Percentiles rank a stretch among this genome's conserved stretches.
Conservation (phyloP, 2,329 filamentous ascomycete species). For the Colletotrichum euphorbiae region DNA sequence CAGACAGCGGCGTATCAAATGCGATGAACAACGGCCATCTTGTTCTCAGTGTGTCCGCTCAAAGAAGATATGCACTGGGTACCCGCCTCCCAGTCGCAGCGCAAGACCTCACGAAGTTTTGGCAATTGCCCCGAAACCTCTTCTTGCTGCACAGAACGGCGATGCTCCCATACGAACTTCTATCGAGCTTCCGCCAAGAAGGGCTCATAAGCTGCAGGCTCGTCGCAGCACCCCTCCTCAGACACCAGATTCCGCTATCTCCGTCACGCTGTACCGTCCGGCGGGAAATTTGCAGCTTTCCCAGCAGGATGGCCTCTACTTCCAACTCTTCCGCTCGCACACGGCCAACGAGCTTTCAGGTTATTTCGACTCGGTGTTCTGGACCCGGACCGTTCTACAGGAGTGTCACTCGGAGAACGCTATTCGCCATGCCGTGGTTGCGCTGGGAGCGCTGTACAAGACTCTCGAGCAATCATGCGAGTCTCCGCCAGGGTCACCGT, state of each 20-base stretch:
- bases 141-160: slow-evolving; percentile 41
- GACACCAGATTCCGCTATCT: slow-evolving; percentile 46
- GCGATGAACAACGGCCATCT: slow-evolving; percentile 71
- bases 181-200: slow-evolving; percentile 38
- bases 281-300: slow-evolving; percentile 59
- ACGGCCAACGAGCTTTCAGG: slow-evolving; percentile 74
- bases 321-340: slow-evolving; percentile 70
- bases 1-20: slow-evolving; percentile 73
- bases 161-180: slow-evolving; percentile 41
- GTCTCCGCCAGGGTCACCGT: slow-evolving; percentile 61
- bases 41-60: slow-evolving; percentile 71
- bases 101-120: slow-evolving; percentile 60
- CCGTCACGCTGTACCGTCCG: slow-evolving; percentile 56
- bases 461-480: slow-evolving; percentile 70
- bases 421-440: slow-evolving; percentile 74
- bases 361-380: slow-evolving; percentile 75
- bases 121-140: slow-evolving; percentile 62
- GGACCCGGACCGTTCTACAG: slow-evolving; percentile 71
- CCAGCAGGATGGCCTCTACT: slow-evolving; percentile 67
- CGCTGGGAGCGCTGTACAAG: slow-evolving; percentile 75
- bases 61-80: slow-evolving; percentile 70
- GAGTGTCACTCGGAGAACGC: slow-evolving; percentile 72
- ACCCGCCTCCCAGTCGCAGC: slow-evolving; percentile 67
- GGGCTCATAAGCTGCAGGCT: slow-evolving; percentile 31
- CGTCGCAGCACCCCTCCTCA: slow-evolving; percentile 47